These are phyloP conservation scores for Aegilops speltoides DNA, from an alignment of 176 grass and related monocot species.

Conservation along the genomic window DNA sequence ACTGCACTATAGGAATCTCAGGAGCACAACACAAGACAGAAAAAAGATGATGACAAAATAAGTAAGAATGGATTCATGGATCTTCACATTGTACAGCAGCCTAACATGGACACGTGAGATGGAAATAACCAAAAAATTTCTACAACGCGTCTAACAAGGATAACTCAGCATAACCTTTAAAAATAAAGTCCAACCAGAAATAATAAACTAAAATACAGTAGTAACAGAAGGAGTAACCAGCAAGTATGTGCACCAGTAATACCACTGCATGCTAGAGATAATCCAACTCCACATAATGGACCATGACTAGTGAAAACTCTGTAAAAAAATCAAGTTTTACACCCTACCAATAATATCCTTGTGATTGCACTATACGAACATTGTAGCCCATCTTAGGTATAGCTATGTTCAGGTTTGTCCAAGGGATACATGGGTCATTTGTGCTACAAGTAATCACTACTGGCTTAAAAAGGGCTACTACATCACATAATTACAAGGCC, in stretches of 20 bases:
- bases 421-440: background rate
- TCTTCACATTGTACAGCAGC: too few relatives aligned
- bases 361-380: background rate
- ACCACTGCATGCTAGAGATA: background rate
- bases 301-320: background rate
- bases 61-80: too few relatives aligned
- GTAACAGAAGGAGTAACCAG: too few relatives aligned
- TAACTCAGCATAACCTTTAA: too few relatives aligned
- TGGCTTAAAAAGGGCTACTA: background rate
- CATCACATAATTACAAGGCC: background rate
- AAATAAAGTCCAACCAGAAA: too few relatives aligned
- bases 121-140: too few relatives aligned
- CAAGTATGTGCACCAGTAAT: background rate
- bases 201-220: too few relatives aligned
- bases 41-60: too few relatives aligned
- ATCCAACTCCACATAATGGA: background rate
- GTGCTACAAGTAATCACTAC: background rate
- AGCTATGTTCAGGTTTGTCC: background rate
- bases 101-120: too few relatives aligned
- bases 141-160: too few relatives aligned
- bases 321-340: background rate
- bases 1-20: too few relatives aligned
- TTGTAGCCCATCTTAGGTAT: background rate
- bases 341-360: background rate
- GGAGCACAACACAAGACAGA: too few relatives aligned